Conservation (phyloP, 2,329 filamentous ascomycete genomes). For the Diaporthe amygdali region DNA sequence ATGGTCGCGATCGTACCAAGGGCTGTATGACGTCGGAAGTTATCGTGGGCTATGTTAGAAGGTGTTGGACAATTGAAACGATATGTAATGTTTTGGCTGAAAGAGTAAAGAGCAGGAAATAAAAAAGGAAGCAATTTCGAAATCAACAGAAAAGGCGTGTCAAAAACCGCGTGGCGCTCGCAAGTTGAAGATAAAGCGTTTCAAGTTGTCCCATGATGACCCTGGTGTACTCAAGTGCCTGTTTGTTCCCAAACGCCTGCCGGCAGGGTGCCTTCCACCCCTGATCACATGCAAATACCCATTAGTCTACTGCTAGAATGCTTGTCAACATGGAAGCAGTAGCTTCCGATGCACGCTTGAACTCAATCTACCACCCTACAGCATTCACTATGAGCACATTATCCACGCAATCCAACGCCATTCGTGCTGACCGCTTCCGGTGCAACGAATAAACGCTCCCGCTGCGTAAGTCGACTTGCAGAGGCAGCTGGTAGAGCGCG, state of each 20-base stretch:
- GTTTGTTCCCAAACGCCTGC: not conserved
- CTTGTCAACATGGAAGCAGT: not conserved
- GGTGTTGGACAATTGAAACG: not conserved
- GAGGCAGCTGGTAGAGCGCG: not conserved
- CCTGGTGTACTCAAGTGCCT: not conserved
- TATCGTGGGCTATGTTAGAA: not conserved
- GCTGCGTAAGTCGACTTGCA: not conserved
- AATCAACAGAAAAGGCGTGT: not conserved
- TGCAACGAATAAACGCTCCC: not conserved
- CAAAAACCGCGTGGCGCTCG: not conserved
- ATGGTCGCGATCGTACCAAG: not conserved
- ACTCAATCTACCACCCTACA: not conserved
- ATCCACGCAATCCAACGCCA: not conserved
- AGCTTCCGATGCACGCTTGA: slow-evolving; percentile 18
- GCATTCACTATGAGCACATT: not conserved
- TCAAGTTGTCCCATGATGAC: slow-evolving; percentile 23
- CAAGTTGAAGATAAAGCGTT: slow-evolving; percentile 13
- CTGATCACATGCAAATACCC: slow-evolving; percentile 18
- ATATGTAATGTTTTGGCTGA: not conserved
- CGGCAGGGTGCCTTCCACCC: slow-evolving; percentile 5
- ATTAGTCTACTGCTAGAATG: not conserved
- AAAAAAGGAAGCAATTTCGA: not conserved
- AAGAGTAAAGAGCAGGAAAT: not conserved
- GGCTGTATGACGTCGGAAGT: too few species aligned
- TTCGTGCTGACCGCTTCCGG: not conserved